Conservation (phyloP, 192 early-diverging fungal species). For the Dissophora ornata region DNA sequence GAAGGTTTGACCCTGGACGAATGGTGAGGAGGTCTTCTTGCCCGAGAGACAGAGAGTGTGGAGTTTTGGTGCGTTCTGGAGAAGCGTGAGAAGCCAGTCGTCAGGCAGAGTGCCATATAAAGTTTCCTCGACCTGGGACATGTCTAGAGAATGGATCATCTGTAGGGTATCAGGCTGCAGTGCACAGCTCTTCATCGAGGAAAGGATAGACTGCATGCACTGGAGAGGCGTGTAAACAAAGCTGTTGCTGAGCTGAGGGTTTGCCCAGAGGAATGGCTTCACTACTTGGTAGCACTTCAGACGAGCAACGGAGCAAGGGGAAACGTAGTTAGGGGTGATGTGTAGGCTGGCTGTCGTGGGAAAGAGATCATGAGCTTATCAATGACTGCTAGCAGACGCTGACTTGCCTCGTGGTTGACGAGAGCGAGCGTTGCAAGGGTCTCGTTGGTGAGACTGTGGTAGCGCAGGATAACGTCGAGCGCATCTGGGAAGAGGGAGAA, state of each 20-base stretch:
- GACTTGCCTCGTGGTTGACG: slow-evolving; percentile 46
- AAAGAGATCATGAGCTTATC: too few species aligned
- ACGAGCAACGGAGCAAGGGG: too few species aligned
- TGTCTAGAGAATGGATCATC: slow-evolving; percentile 28
- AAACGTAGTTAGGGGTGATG: too few species aligned
- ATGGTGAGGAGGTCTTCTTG: slow-evolving; percentile 37
- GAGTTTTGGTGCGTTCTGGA: slow-evolving; percentile 32
- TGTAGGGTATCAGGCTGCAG: slow-evolving; percentile 5
- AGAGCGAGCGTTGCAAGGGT: slow-evolving; percentile 19
- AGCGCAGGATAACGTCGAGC: slow-evolving; percentile 15
- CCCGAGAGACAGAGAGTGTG: slow-evolving; percentile 42
- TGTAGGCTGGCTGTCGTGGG: too few species aligned
- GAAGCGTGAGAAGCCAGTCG: slow-evolving; percentile 42
- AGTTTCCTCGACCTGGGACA: slow-evolving; percentile 37
- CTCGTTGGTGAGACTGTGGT: slow-evolving; percentile 23
- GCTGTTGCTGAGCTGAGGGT: slow-evolving; percentile 33
- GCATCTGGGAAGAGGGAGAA: slow-evolving; percentile 52
- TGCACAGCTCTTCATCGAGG: slow-evolving; percentile 5
- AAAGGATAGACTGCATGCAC: slow-evolving; percentile 36
- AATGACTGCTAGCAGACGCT: too few species aligned
- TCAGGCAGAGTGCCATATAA: slow-evolving; percentile 44
- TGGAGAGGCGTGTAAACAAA: slow-evolving; percentile 38
- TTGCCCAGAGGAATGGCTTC: slow-evolving; percentile 23
- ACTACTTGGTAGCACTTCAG: slow-evolving; percentile 32
- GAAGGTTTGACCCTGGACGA: slow-evolving; percentile 39